Percentiles rank a stretch among this genome's conserved stretches.
Conservation (phyloP, 108 stramenopile genomes). For the Aurantiochytrium sp. region DNA sequence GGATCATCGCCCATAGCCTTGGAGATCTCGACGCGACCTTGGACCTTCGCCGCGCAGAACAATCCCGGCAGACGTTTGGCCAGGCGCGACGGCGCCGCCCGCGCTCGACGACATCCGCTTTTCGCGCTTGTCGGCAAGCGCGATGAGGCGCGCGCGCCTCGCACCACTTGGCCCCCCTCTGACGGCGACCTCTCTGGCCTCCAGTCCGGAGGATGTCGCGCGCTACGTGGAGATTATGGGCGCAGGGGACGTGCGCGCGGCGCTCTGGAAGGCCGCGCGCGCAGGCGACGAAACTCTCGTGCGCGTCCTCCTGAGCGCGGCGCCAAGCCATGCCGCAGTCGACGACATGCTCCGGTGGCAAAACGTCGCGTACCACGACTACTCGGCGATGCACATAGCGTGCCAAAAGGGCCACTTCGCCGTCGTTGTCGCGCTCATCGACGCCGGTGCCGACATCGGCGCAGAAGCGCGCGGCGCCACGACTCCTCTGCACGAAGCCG, state of each 20-base stretch:
- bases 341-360: not conserved
- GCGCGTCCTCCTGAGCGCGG: not conserved
- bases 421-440: not conserved
- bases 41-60: too few relatives aligned
- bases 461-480: not conserved
- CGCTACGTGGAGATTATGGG: slow-evolving; percentile 3
- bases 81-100: too few relatives aligned
- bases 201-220: not conserved
- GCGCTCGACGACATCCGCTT: too few relatives aligned
- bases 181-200: too few relatives aligned
- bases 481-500: not conserved
- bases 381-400: not conserved
- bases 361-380: not conserved
- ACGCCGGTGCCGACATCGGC: not conserved
- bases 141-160: too few relatives aligned
- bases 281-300: slow-evolving; percentile 13
- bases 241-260: not conserved
- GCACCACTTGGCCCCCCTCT: too few relatives aligned
- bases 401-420: not conserved
- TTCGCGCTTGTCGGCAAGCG: too few relatives aligned
- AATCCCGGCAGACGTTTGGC: too few relatives aligned
- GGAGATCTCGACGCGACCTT: too few relatives aligned
- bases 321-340: not conserved
- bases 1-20: too few relatives aligned
- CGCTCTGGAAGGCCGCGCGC: slow-evolving; percentile 2